Evolutionary conservation across 345 rosid genomes (phyloP).

Genomic region (Ceriops tagal): DNA sequence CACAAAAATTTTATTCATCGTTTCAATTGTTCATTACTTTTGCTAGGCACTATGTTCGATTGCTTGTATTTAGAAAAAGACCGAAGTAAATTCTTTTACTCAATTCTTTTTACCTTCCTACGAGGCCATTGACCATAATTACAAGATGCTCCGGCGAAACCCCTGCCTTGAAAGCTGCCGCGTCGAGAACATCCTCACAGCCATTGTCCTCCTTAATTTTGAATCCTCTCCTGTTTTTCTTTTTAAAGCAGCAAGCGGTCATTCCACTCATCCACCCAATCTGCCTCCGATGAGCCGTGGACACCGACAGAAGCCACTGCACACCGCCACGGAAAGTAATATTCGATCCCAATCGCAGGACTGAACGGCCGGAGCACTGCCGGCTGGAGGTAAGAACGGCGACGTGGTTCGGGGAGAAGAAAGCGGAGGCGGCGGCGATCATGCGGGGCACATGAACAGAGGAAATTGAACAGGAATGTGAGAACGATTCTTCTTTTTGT

Average conservation of each 20-base stretch:
- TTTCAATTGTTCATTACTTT: slow-evolving; percentile 1
- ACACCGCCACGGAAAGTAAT: neutral
- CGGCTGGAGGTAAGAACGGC: slow-evolving; percentile 12
- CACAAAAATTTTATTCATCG: neutral
- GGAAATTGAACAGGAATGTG: too few species aligned
- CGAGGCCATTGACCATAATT: slow-evolving; percentile 78
- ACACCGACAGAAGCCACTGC: neutral
- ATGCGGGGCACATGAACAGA: slow-evolving; percentile 31
- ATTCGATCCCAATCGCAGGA: neutral
- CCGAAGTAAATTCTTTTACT: neutral
- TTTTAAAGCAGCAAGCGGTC: slow-evolving; percentile 50
- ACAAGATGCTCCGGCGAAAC: slow-evolving; percentile 67
- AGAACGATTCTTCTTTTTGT: too few species aligned
- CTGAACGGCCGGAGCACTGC: neutral
- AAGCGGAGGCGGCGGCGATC: slow-evolving; percentile 32
- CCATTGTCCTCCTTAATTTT: slow-evolving; percentile 59
- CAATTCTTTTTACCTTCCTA: slow-evolving; percentile 54
- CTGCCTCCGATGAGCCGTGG: slow-evolving; percentile 14
- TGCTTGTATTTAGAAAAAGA: neutral
- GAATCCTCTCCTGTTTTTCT: slow-evolving; percentile 21
- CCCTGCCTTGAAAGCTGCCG: slow-evolving; percentile 29
- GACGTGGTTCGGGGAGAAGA: slow-evolving; percentile 22
- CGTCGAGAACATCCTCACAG: slow-evolving; percentile 56
- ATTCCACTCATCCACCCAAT: slow-evolving; percentile 41
- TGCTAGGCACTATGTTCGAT: neutral